Conservation (phyloP, 2,329 filamentous ascomycete species). For the Didymella arachidicola region DNA sequence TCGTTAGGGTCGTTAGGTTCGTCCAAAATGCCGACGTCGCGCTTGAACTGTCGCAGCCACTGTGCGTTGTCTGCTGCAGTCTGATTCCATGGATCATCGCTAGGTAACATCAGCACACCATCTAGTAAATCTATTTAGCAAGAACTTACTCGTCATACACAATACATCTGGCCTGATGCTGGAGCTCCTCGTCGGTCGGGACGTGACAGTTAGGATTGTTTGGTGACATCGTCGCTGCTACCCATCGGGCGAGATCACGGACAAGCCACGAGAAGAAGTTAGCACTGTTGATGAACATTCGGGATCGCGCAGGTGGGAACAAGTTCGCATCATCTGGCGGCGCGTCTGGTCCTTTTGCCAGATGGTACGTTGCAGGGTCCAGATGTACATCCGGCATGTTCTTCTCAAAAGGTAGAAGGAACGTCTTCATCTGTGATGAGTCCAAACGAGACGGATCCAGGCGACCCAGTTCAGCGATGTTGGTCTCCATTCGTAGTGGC, state of each 20-base stretch:
- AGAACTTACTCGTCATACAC: constrained; percentile 35
- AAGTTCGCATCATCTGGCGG: constrained; percentile 5
- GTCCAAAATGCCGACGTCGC: constrained; percentile 26
- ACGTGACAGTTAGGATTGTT: constrained; percentile 32
- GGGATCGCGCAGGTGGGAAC: constrained; percentile 12
- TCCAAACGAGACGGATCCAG: background rate
- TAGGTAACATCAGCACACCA: background rate
- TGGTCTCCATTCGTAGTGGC: constrained; percentile 3
- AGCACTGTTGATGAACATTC: constrained; percentile 20
- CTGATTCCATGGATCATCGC: constrained; percentile 50
- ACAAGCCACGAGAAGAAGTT: constrained; percentile 29
- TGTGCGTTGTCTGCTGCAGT: constrained; percentile 46
- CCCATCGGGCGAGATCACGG: constrained; percentile 34
- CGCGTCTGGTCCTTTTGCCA: constrained; percentile 3
- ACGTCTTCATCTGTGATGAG: background rate
- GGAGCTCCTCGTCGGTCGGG: constrained; percentile 45
- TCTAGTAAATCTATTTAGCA: background rate
- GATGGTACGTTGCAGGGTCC: constrained; percentile 7
- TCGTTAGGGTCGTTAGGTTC: constrained; percentile 7
- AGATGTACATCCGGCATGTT: constrained; percentile 13
- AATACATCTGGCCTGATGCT: constrained; percentile 44
- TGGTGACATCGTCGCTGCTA: constrained; percentile 34
- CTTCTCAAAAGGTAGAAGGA: background rate
- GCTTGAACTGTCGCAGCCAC: constrained; percentile 45
- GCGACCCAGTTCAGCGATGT: background rate